Conservation (phyloP, 192 early-diverging fungal species). For the Coemansia sp. region DNA sequence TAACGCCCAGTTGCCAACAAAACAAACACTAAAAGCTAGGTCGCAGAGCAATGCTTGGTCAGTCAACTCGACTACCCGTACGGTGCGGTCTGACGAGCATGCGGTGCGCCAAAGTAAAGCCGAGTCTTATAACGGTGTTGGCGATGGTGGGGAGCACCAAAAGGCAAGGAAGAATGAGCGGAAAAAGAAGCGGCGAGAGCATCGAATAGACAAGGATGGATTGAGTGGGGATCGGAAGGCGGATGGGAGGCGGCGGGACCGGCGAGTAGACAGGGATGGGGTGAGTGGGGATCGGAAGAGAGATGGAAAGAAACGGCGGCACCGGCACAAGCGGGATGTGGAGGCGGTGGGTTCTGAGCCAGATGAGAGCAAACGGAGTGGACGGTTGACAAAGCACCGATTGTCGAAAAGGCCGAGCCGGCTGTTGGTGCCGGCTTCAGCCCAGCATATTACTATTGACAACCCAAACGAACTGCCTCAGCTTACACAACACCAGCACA, state of each 20-base stretch:
- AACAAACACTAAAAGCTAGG: too few relatives aligned
- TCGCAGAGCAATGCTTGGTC: not conserved
- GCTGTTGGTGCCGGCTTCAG: not conserved
- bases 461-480: not conserved
- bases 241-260: too few relatives aligned
- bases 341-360: not conserved
- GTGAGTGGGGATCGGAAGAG: too few relatives aligned
- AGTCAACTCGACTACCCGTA: not conserved
- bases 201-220: too few relatives aligned
- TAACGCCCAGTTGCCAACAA: too few relatives aligned
- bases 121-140: not conserved
- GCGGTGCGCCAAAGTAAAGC: not conserved
- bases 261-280: too few relatives aligned
- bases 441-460: not conserved
- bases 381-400: not conserved
- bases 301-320: too few relatives aligned
- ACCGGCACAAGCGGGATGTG: too few relatives aligned
- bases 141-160: not conserved
- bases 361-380: not conserved
- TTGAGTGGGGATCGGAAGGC: too few relatives aligned
- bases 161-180: not conserved
- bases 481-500: not conserved
- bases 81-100: not conserved
- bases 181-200: slow-evolving; percentile 1
- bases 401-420: not conserved